phyloP scores from a whole-genome alignment of 2,329 filamentous ascomycete genomes.

The Aspergillus fumigatiaffinis region DNA sequence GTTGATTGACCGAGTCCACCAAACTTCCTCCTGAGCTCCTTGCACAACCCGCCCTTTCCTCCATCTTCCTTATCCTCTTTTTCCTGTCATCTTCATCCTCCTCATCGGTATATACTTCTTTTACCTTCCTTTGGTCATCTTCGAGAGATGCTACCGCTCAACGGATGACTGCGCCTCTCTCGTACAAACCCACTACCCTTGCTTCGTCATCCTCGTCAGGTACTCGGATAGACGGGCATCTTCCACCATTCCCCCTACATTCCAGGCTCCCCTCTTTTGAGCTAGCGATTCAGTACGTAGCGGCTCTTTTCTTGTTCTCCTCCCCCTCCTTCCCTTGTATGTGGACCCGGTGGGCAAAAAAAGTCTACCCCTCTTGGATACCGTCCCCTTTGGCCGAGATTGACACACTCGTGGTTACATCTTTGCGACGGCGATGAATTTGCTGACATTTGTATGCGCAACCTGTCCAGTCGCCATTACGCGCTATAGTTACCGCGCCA shows the following conservation, averaged over 20 bases:
- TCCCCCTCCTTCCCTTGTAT: slow-evolving; percentile 13
- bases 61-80: slow-evolving; percentile 3
- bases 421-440: slow-evolving; percentile 7
- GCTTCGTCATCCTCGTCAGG: slow-evolving; percentile 20
- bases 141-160: slow-evolving; percentile 17
- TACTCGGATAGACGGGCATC: slow-evolving; percentile 16
- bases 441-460: slow-evolving; percentile 20
- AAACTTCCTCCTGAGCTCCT: slow-evolving; percentile 7
- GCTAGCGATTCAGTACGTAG: background rate
- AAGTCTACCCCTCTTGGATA: background rate
- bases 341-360: slow-evolving; percentile 1
- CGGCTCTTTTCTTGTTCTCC: slow-evolving; percentile 9
- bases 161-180: slow-evolving; percentile 16
- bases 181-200: slow-evolving; percentile 20
- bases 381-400: background rate
- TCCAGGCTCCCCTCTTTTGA: slow-evolving; percentile 1
- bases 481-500: slow-evolving; percentile 14
- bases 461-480: slow-evolving; percentile 14
- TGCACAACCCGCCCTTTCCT: slow-evolving; percentile 7
- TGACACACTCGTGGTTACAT: background rate
- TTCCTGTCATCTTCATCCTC: slow-evolving; percentile 13
- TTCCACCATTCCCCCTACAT: slow-evolving; percentile 13
- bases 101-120: background rate
- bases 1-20: slow-evolving; percentile 14
- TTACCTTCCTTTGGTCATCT: slow-evolving; percentile 2